phyloP scores from a whole-genome alignment of 139 green algal species.

The Pycnococcus provasolii region DNA sequence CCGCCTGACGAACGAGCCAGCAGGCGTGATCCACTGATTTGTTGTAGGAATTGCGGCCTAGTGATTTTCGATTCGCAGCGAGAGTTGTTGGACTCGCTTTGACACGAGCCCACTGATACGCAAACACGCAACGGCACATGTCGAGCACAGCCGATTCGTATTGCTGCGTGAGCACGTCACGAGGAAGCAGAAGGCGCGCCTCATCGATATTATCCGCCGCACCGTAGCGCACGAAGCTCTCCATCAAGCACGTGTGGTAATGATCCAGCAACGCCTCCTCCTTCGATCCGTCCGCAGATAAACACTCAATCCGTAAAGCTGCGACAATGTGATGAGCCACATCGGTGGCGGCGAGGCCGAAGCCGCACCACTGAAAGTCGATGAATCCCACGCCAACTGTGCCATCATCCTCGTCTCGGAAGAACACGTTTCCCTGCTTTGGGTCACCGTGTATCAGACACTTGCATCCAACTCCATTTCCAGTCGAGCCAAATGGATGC shows the following conservation, averaged over 20 bases:
- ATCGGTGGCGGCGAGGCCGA: slow-evolving; percentile 15
- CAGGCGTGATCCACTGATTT: slow-evolving; percentile 12
- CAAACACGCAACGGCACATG: slow-evolving; percentile 14
- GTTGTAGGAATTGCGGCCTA: slow-evolving; percentile 22
- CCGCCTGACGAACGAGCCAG: slow-evolving; percentile 6
- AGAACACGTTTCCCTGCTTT: slow-evolving; percentile 19
- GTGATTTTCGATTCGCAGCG: background rate
- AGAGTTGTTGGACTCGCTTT: slow-evolving; percentile 14
- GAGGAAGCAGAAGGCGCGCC: background rate
- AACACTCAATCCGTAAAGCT: background rate
- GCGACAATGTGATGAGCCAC: slow-evolving; percentile 16
- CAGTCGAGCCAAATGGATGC: slow-evolving; percentile 9
- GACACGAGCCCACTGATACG: slow-evolving; percentile 22
- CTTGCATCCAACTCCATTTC: background rate
- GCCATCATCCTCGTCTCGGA: background rate
- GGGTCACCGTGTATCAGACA: slow-evolving; percentile 19
- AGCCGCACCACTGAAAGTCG: slow-evolving; percentile 30
- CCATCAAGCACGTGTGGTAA: slow-evolving; percentile 15
- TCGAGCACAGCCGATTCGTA: slow-evolving; percentile 22
- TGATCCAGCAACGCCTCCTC: slow-evolving; percentile 11
- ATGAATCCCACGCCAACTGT: slow-evolving; percentile 11
- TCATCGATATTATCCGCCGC: background rate
- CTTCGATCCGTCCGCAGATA: background rate
- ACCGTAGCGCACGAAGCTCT: background rate
- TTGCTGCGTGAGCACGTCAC: slow-evolving; percentile 7